Evolutionary conservation across 2,329 filamentous ascomycete genomes (phyloP).

Genomic region (Biscogniauxia mediterranea): DNA sequence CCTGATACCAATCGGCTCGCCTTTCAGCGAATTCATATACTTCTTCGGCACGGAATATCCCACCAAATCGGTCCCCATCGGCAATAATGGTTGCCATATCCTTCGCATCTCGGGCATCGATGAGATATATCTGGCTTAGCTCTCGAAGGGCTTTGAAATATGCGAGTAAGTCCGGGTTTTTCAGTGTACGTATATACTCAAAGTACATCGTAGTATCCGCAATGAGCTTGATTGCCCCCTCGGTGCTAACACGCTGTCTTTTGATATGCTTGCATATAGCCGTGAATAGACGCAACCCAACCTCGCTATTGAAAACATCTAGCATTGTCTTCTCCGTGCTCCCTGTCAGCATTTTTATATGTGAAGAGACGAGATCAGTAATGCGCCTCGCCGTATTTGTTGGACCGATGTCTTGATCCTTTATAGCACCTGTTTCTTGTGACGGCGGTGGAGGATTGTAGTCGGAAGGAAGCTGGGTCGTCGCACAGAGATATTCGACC

Average conservation of each 20-base stretch:
- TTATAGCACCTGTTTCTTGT: slow-evolving; percentile 34
- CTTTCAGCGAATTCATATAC: slow-evolving; percentile 96
- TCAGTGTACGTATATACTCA: slow-evolving; percentile 75
- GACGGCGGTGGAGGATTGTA: slow-evolving; percentile 69
- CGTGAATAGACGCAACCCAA: slow-evolving; percentile 87
- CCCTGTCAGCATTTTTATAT: slow-evolving; percentile 89
- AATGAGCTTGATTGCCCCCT: slow-evolving; percentile 88
- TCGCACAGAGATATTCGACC: slow-evolving; percentile 91
- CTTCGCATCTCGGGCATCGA: slow-evolving; percentile 82
- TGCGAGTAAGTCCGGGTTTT: slow-evolving; percentile 77
- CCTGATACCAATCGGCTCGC: slow-evolving; percentile 90
- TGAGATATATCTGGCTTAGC: slow-evolving; percentile 91
- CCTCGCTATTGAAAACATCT: slow-evolving; percentile 97
- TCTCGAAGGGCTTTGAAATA: slow-evolving; percentile 93
- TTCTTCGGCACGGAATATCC: slow-evolving; percentile 92
- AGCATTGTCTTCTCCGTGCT: slow-evolving; percentile 98
- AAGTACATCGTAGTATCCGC: slow-evolving; percentile 96
- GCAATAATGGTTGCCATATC: slow-evolving; percentile 95
- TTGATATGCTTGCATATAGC: slow-evolving; percentile 97
- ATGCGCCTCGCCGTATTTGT: slow-evolving; percentile 77
- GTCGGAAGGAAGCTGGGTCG: slow-evolving; percentile 80
- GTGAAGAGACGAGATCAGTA: slow-evolving; percentile 80
- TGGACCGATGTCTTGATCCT: slow-evolving; percentile 53
- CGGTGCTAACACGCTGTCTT: slow-evolving; percentile 85
- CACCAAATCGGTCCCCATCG: slow-evolving; percentile 83